Percentiles rank a stretch among this genome's conserved stretches.
Evolutionary conservation across 805 yeast species (phyloP).

Genomic region (Nakazawaea ambrosiae): DNA sequence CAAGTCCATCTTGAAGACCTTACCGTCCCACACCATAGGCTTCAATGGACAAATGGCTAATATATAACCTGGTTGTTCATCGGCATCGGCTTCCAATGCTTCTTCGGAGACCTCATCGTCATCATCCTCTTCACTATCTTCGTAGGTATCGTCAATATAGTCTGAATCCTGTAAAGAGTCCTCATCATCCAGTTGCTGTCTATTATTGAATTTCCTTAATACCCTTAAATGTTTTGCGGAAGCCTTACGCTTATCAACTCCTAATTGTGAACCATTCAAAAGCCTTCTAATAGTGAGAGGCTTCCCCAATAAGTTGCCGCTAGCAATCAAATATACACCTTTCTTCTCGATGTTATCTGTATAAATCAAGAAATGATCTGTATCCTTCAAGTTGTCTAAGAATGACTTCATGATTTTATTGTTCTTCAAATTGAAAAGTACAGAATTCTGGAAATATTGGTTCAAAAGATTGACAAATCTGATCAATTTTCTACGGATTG

Average conservation of each 20-base stretch:
- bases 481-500: conserved; percentile 71
- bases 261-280: conserved; percentile 39
- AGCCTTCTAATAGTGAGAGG: conserved; percentile 38
- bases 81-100: conserved; percentile 16
- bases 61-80: conserved; percentile 47
- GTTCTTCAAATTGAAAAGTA: conserved; percentile 48
- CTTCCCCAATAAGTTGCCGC: conserved; percentile 40
- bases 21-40: conserved; percentile 90
- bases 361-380: conserved; percentile 71
- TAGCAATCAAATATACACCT: conserved; percentile 78
- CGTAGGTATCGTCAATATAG: conserved; percentile 19
- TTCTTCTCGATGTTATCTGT: conserved; percentile 65
- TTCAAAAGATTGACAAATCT: conserved; percentile 68
- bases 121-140: conserved; percentile 18
- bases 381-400: conserved; percentile 49
- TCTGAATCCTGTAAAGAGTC: background rate
- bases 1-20: conserved; percentile 49
- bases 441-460: conserved; percentile 67
- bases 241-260: conserved; percentile 37
- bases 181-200: background rate
- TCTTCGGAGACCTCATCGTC: conserved; percentile 16
- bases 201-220: conserved; percentile 18
- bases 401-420: conserved; percentile 38
- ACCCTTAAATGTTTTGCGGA: conserved; percentile 25
- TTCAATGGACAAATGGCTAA: conserved; percentile 71